Evolutionary conservation across 768 basidiomycete species (phyloP).

Genomic region (Mycena leptocephala): DNA sequence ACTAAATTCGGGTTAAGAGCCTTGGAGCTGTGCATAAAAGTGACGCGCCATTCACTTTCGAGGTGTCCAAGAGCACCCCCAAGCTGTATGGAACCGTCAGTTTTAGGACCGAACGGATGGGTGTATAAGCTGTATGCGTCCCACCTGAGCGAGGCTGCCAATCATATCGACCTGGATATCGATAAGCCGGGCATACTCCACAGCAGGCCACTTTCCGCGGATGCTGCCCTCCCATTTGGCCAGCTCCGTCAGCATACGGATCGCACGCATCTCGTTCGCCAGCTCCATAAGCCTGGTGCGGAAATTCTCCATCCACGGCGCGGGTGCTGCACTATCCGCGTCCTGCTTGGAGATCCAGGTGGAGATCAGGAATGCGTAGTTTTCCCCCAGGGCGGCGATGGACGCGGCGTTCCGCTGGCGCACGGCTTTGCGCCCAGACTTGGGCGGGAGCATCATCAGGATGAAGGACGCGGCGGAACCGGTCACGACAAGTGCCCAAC

Average conservation of each 20-base stretch:
- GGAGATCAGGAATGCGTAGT: constrained; percentile 60
- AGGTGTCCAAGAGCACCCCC: constrained; percentile 60
- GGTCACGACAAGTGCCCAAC: constrained; percentile 67
- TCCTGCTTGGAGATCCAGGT: constrained; percentile 57
- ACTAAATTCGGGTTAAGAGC: constrained; percentile 73
- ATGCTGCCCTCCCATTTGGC: constrained; percentile 66
- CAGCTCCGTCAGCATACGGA: constrained; percentile 51
- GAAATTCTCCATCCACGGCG: too few relatives aligned
- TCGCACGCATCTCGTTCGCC: constrained; percentile 49
- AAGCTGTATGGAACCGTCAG: constrained; percentile 48
- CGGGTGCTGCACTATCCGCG: constrained; percentile 40
- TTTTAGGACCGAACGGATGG: too few relatives aligned
- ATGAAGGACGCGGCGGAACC: constrained; percentile 69
- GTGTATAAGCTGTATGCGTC: too few relatives aligned
- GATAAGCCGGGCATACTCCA: constrained; percentile 62
- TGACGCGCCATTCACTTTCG: constrained; percentile 58
- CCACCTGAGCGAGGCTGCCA: constrained; percentile 54
- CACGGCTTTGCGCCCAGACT: constrained; percentile 63
- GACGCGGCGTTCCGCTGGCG: constrained; percentile 38
- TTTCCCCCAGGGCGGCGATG: constrained; percentile 56
- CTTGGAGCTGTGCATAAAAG: constrained; percentile 61
- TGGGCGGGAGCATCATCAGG: constrained; percentile 69
- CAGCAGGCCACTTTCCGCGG: constrained; percentile 68
- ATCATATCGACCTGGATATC: constrained; percentile 60
- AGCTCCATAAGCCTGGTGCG: constrained; percentile 49